Percentiles rank a stretch among this genome's conserved stretches.
Evolutionary conservation across 768 basidiomycete species (phyloP).

Genomic region (Suillus subluteus): DNA sequence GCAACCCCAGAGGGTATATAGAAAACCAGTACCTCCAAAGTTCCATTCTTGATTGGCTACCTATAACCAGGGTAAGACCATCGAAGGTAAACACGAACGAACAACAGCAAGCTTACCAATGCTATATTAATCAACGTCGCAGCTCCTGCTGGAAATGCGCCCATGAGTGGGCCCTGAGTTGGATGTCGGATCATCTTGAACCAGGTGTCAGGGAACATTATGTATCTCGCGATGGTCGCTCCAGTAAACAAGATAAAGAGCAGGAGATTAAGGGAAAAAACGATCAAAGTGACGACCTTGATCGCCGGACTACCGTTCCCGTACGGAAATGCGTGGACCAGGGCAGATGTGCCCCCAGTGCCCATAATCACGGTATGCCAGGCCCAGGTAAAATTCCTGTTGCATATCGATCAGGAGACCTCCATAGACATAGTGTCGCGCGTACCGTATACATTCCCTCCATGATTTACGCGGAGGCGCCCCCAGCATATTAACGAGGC

Average conservation of each 20-base stretch:
- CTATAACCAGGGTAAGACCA: slow-evolving; percentile 11
- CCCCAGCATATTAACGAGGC: neutral
- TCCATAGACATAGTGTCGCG: neutral
- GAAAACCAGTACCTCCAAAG: slow-evolving; percentile 39
- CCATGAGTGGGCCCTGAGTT: slow-evolving; percentile 48
- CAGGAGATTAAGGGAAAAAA: slow-evolving; percentile 44
- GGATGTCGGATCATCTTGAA: slow-evolving; percentile 48
- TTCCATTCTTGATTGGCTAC: slow-evolving; percentile 39
- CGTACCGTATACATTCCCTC: slow-evolving; percentile 41
- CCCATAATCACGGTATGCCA: slow-evolving; percentile 55
- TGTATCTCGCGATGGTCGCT: slow-evolving; percentile 44
- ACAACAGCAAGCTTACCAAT: slow-evolving; percentile 31
- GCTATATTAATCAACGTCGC: slow-evolving; percentile 46
- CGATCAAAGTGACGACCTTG: slow-evolving; percentile 38
- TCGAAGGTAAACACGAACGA: neutral
- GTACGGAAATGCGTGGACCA: slow-evolving; percentile 49
- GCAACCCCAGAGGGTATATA: slow-evolving; percentile 48
- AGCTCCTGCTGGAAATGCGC: slow-evolving; percentile 48
- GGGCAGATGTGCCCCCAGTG: slow-evolving; percentile 44
- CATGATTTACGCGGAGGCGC: slow-evolving; percentile 36
- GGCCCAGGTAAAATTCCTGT: slow-evolving; percentile 49
- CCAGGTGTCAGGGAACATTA: slow-evolving; percentile 47
- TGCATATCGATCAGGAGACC: slow-evolving; percentile 7
- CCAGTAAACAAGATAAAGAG: slow-evolving; percentile 40
- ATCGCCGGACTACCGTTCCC: slow-evolving; percentile 37